A percentile compares a stretch with the other conserved stretches of the same genome.
Conservation (phyloP, 1,139 yeast genomes). For the Kodamaea suecica region DNA sequence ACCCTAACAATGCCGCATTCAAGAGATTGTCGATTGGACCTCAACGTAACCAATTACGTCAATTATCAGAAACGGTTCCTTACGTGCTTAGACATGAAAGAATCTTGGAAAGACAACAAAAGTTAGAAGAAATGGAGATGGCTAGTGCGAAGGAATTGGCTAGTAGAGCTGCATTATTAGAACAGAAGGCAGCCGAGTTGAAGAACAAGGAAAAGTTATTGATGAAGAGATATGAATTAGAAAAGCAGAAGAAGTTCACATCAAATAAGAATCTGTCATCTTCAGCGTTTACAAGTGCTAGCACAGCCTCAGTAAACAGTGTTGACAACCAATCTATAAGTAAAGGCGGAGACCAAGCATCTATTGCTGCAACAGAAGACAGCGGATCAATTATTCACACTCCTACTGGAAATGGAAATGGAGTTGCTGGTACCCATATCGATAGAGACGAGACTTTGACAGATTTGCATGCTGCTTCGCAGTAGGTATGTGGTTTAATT, state of each 20-base stretch:
- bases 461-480: slow-evolving; percentile 34
- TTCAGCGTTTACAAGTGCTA: background rate
- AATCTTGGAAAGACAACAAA: slow-evolving; percentile 69
- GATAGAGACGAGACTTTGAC: slow-evolving; percentile 55
- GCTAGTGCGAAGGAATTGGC: slow-evolving; percentile 73
- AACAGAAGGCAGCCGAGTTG: slow-evolving; percentile 70
- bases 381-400: slow-evolving; percentile 1
- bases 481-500: background rate
- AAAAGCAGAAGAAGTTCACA: slow-evolving; percentile 15
- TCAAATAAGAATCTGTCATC: slow-evolving; percentile 1
- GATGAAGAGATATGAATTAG: slow-evolving; percentile 36
- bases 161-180: slow-evolving; percentile 69
- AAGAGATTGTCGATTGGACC: slow-evolving; percentile 57
- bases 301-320: background rate
- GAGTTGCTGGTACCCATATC: slow-evolving; percentile 11
- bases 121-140: slow-evolving; percentile 73
- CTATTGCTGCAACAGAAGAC: background rate
- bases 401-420: slow-evolving; percentile 1
- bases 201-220: slow-evolving; percentile 61
- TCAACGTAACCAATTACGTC: slow-evolving; percentile 67
- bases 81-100: slow-evolving; percentile 75
- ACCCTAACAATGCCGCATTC: slow-evolving; percentile 45
- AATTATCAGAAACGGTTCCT: slow-evolving; percentile 78
- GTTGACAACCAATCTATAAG: background rate
- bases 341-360: background rate